Base-by-base conservation (phyloP, 331 rosid species). In the Ulmus americana region DNA sequence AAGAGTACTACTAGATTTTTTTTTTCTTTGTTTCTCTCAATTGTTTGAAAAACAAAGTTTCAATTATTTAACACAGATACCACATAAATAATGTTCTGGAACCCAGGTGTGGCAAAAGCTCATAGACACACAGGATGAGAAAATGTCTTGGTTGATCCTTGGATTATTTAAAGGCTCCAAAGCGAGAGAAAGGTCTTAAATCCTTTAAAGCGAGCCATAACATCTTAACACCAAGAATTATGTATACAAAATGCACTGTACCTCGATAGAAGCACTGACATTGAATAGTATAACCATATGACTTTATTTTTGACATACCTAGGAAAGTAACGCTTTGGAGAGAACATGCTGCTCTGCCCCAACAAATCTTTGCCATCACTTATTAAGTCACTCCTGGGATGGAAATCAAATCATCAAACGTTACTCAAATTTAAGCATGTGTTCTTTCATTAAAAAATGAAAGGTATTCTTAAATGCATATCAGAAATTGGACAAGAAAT, bases 251-350 rank as follows among this genome's bases (percentile, higher is more conserved):
- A 45, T 20, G 28, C 56, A 52, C 53, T 10, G 41, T 22, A 66
- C 76, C 43, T 53, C 58, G 28, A 46, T 52, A 50, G 45, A 6
- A 65, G 43, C 15, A 68, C 53, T 11, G 48, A 7, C 43, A 55
- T 35, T 4, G n/a, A 55, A 43, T 10, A 54, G 47, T 66, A 35
- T 54, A 15, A 18, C 40, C 67, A 45, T 74, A 66, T 68, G 15
- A 28, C 35, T 28, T 28, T 16, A 56, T 50, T 49, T 67, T 81
- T 65, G 63, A 74, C 90, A 82, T 71, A 82, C 92, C 70, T 76
- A 6, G 89, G 88, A 66, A 88, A 72, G 78, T 81, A 85, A 64
- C 38, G 49, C 74, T 12, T 18, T 10, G 70, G 60, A 52, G 61
- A 52, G n/a, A 14, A 12, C 61, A 44, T 20, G 13, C 42, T 52